Base-by-base conservation (phyloP, 345 rosid species). In the Rhizophora apiculata region DNA sequence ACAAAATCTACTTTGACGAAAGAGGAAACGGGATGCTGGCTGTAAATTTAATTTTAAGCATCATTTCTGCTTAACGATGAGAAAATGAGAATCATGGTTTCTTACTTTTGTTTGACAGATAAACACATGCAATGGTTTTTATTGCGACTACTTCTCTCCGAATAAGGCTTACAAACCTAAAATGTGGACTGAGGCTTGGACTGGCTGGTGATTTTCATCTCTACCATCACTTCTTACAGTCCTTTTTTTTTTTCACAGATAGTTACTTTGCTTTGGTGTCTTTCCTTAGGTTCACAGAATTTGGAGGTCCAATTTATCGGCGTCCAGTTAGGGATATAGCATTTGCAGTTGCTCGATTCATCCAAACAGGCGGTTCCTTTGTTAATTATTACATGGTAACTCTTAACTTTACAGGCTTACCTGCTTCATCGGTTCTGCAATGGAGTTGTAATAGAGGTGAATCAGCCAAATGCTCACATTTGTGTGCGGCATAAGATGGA, bases 131-230 rank as follows among this genome's bases (percentile, higher is more conserved):
- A 77, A 72, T 36, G 76, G 76, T 29, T 63, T 77, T 39, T 77
- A 77, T 26, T 77, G 80, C 9, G 80, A 77, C 32, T 58, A 57
- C 48, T 71, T 71, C 65, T 39, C 76, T 58, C 77, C 80, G 4
- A 77, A 77, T 9, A 72, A 77, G 65, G 74, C 80, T 68, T 68
- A 77, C 70, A 77, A 77, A 20, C 80, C 80, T 18, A 64, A 70
- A 58, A 52, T 77, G 64, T 77, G 80, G 80, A 77, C 80, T 1
- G 80, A 77, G 67, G 77, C 80, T 21, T 77, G 80, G 80, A 72
- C 69, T 53, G 69, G 76, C 65, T 72, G 77, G 78, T 77, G 53
- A 32, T 21, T 43, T 19, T 55, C 53, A 11, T 19, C 8, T 6
- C 21, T 49, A 15, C 7, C 1, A 10, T 53, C 24, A 6, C 2